A percentile compares a stretch with the other conserved stretches of the same genome.
These are phyloP conservation scores for Clitopilus hobsonii DNA, from an alignment of 768 basidiomycete species.

Conservation along the genomic window DNA sequence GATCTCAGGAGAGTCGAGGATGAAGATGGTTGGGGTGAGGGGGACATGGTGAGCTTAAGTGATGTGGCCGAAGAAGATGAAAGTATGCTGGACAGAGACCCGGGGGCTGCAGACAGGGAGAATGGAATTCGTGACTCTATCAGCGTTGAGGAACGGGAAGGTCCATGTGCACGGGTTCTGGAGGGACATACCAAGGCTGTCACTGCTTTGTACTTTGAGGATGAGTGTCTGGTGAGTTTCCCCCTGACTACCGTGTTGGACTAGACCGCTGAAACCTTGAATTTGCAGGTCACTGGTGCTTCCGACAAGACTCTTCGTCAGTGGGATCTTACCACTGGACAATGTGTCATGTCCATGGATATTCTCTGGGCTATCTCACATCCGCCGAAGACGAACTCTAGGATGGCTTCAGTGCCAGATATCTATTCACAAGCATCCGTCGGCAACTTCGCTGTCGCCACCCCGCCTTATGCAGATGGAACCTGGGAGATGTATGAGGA, in stretches of 20 bases:
- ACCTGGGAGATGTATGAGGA: constrained; percentile 95
- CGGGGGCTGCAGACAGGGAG: constrained; percentile 30
- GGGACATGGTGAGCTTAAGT: constrained; percentile 51
- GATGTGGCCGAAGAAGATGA: constrained; percentile 67
- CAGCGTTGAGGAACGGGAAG: constrained; percentile 32
- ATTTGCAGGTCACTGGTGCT: constrained; percentile 98
- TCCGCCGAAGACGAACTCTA: constrained; percentile 47
- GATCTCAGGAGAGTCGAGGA: constrained; percentile 82
- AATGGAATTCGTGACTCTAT: constrained; percentile 36
- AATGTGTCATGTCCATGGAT: constrained; percentile 99
- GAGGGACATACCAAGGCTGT: constrained; percentile 94
- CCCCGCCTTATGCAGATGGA: constrained; percentile 84
- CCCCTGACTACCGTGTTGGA: too few species aligned
- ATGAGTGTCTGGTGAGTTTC: constrained; percentile 75
- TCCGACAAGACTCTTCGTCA: constrained; percentile 98
- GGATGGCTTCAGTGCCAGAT: constrained; percentile 30
- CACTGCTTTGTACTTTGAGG: constrained; percentile 93
- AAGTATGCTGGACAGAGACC: constrained; percentile 32
- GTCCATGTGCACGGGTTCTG: constrained; percentile 66
- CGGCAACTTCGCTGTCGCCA: constrained; percentile 75
- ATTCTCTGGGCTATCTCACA: constrained; percentile 99
- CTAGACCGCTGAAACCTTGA: too few species aligned
- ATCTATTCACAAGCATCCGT: constrained; percentile 46
- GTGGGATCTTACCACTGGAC: constrained; percentile 96
- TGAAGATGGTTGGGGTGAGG: constrained; percentile 56